These are phyloP conservation scores for Neurospora sp. DNA, from an alignment of 495 filamentous ascomycete genomes.

Conservation along the genomic window DNA sequence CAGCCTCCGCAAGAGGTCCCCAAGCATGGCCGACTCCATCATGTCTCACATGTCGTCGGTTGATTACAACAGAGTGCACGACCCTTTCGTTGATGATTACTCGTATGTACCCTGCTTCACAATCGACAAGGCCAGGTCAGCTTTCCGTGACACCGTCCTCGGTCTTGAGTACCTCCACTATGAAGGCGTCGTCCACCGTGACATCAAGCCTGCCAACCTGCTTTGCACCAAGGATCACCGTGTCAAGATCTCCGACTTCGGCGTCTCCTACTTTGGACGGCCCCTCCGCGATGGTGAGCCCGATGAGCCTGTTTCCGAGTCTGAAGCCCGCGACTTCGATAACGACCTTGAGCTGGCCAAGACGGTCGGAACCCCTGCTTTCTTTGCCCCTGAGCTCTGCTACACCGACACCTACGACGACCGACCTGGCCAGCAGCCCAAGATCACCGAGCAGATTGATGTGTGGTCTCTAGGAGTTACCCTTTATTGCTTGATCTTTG, in stretches of 20 bases:
- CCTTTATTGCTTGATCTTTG: conserved; percentile 88
- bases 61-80: conserved; percentile 40
- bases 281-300: conserved; percentile 67
- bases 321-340: conserved; percentile 72
- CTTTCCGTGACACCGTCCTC: conserved; percentile 87
- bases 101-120: conserved; percentile 88
- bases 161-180: conserved; percentile 95
- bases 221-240: conserved; percentile 74
- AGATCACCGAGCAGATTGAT: conserved; percentile 63
- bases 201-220: conserved; percentile 98
- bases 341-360: conserved; percentile 92
- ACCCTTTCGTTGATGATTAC: conserved; percentile 68
- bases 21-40: conserved; percentile 51
- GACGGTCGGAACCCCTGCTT: conserved; percentile 93
- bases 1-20: conserved; percentile 40
- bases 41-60: conserved; percentile 50
- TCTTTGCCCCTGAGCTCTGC: conserved; percentile 97
- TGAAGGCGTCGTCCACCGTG: conserved; percentile 91
- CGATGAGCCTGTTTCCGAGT: conserved; percentile 70
- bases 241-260: conserved; percentile 99
- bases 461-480: conserved; percentile 97
- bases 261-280: conserved; percentile 89
- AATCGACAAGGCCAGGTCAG: conserved; percentile 68
- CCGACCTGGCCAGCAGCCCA: conserved; percentile 28
- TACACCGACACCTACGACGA: conserved; percentile 51